Evolutionary conservation across 2,329 filamentous ascomycete genomes (phyloP).

Genomic region (Lasiodiplodia theobromae): DNA sequence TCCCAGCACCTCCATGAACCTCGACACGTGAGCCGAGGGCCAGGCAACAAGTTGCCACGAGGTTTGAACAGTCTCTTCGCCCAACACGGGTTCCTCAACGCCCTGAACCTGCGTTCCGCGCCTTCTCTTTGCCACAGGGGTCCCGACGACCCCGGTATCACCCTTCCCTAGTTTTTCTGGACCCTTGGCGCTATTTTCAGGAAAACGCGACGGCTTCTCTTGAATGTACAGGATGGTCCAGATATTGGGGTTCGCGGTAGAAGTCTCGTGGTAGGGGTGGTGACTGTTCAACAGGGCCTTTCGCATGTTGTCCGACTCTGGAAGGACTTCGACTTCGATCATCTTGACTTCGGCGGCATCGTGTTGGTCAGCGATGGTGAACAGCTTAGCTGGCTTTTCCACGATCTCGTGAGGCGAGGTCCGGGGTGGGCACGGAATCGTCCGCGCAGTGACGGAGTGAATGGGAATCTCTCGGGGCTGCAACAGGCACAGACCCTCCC

Average conservation of each 20-base stretch:
- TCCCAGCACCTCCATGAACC: not conserved
- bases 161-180: not conserved
- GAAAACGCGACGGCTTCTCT: not conserved
- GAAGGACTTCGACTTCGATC: conserved; percentile 1
- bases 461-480: not conserved
- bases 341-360: conserved; percentile 6
- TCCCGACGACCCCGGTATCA: too few species aligned
- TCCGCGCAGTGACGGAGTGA: not conserved
- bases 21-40: conserved; percentile 6
- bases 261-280: conserved; percentile 4
- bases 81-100: not conserved
- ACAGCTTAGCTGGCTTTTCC: not conserved
- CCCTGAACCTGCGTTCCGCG: not conserved
- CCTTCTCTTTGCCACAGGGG: not conserved
- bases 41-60: conserved; percentile 19
- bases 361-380: not conserved
- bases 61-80: not conserved
- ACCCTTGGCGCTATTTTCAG: not conserved
- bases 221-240: conserved; percentile 12
- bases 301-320: not conserved
- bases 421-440: not conserved
- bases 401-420: not conserved
- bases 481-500: not conserved
- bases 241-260: not conserved
- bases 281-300: not conserved